Conservation (phyloP, 2,329 filamentous ascomycete species). For the Alternaria hordeiaustralica region DNA sequence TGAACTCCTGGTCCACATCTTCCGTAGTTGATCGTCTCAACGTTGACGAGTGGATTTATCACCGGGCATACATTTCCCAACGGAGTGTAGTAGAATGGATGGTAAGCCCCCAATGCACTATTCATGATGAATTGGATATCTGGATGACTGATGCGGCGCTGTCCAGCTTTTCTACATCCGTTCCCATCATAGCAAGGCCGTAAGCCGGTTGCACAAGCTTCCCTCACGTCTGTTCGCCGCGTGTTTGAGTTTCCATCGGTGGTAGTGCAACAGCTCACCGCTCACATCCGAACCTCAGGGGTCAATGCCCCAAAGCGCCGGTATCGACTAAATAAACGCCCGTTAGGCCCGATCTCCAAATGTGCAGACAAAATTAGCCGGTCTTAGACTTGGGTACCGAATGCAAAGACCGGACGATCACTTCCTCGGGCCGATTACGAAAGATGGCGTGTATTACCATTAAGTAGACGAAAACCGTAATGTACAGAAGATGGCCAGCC, state of each 20-base stretch:
- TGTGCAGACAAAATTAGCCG: background rate
- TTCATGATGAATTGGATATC: background rate
- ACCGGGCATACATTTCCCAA: background rate
- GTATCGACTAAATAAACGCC: background rate
- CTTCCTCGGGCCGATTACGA: background rate
- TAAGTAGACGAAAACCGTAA: background rate
- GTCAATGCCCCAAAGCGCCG: background rate
- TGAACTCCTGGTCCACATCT: conserved; percentile 3
- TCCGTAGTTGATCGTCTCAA: background rate
- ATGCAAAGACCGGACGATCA: background rate
- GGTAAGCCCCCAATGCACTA: background rate
- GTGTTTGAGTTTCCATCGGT: background rate
- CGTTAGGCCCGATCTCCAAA: background rate
- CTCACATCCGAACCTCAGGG: background rate
- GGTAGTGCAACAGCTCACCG: background rate
- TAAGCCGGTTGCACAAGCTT: background rate
- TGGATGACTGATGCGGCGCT: background rate
- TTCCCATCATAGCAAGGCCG: background rate
- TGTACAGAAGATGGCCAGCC: too few species aligned
- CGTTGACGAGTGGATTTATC: background rate
- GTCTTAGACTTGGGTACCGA: background rate
- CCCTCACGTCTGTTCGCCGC: background rate
- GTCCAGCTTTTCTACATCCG: background rate
- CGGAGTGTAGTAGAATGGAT: background rate
- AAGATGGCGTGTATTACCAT: background rate